Evolutionary conservation across 441 rosid species (phyloP).

Genomic region (Viola pubescens): DNA sequence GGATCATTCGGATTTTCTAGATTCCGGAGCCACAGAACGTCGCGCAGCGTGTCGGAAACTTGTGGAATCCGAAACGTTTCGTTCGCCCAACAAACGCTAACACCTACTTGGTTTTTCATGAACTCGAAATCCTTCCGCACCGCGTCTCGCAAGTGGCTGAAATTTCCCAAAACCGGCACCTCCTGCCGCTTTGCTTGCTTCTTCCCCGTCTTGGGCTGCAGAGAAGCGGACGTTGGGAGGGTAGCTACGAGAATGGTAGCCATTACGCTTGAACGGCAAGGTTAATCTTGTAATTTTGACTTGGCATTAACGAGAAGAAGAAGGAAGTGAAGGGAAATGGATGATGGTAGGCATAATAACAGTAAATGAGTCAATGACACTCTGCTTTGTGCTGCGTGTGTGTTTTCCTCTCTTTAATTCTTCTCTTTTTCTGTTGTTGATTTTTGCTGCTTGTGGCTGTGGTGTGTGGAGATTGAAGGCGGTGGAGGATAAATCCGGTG

Average conservation of each 20-base stretch:
- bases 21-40: slow-evolving; percentile 63
- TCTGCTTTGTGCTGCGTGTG: not conserved
- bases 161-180: slow-evolving; percentile 36
- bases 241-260: slow-evolving; percentile 20
- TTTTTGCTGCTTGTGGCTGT: not conserved
- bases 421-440: not conserved
- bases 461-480: slow-evolving; percentile 1
- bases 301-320: not conserved
- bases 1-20: slow-evolving; percentile 56
- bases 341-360: not conserved
- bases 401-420: not conserved
- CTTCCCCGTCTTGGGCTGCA: slow-evolving; percentile 25
- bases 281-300: not conserved
- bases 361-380: not conserved
- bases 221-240: slow-evolving; percentile 22
- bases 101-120: slow-evolving; percentile 42
- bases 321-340: not conserved
- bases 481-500: not conserved
- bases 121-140: slow-evolving; percentile 60
- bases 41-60: slow-evolving; percentile 50
- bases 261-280: slow-evolving; percentile 3
- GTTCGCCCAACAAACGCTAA: slow-evolving; percentile 67
- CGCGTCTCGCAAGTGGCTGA: slow-evolving; percentile 51
- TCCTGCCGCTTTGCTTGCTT: slow-evolving; percentile 25
- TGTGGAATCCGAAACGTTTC: slow-evolving; percentile 51